phyloP scores from a whole-genome alignment of 306 rosid species.

The Prunus mira region DNA sequence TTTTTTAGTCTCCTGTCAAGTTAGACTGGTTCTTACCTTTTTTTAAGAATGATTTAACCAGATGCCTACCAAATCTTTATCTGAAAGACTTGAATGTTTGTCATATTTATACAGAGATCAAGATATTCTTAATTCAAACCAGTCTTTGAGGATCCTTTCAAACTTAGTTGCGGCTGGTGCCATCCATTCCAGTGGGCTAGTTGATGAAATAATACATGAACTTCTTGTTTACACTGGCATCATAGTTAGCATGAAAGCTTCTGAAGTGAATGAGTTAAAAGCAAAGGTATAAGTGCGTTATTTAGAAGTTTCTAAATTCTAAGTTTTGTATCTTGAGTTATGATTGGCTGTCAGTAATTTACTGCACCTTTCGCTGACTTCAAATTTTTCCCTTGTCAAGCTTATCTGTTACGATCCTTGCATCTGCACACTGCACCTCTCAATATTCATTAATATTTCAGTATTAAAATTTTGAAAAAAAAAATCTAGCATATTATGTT shows the following conservation, averaged over 20 bases:
- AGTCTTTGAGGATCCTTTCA: slow-evolving; percentile 76
- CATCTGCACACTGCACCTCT: not conserved
- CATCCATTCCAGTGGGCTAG: slow-evolving; percentile 48
- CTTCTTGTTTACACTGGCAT: slow-evolving; percentile 63
- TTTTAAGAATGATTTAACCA: not conserved
- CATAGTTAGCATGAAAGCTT: slow-evolving; percentile 50
- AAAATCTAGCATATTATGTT: not conserved
- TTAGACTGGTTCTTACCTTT: not conserved
- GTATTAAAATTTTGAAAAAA: not conserved
- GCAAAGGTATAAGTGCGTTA: slow-evolving; percentile 55
- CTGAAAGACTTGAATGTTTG: slow-evolving; percentile 19
- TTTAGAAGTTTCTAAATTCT: slow-evolving; percentile 28
- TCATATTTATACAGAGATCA: slow-evolving; percentile 53
- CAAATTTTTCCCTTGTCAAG: no score
- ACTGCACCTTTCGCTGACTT: no score
- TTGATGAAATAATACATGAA: slow-evolving; percentile 66
- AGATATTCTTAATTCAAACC: slow-evolving; percentile 51
- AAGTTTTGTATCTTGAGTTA: not conserved
- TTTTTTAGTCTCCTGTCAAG: not conserved
- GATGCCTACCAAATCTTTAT: not conserved
- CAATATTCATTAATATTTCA: not conserved
- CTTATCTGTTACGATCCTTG: not conserved
- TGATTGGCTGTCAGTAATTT: not conserved
- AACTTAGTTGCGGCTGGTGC: slow-evolving; percentile 79
- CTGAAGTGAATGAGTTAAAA: slow-evolving; percentile 58